Evolutionary conservation across 2,329 filamentous ascomycete species (phyloP), one percentile per base, ranked within the genome.

Genomic region (Ilyonectria sp.): DNA sequence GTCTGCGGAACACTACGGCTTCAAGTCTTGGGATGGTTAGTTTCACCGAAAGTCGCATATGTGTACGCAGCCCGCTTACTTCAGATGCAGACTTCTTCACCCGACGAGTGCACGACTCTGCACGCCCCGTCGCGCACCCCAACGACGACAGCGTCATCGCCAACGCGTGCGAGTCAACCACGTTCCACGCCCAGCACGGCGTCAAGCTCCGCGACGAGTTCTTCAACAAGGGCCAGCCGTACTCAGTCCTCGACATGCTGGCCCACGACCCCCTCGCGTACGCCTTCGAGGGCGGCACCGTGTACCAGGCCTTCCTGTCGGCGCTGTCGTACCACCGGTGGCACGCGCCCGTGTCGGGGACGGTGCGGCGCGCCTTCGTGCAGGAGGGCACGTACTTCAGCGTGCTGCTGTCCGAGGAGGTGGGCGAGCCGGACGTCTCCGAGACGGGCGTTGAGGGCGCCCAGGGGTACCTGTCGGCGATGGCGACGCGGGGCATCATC

Each of bases 221-320:
- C 83, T 93, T 90, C 86, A 83, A 90, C 74, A 94, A 93, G 77
- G 86, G 85, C 9, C 90, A 93, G 78, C 90, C 90, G 0, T 93
- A 93, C 79, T 92, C 89, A 0, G 78, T 92, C 21, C 71, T 82
- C 3, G 87, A 92, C 75, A 92, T 92, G 89, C 82, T 93, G 3
- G 86, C 82, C 0, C 80, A 88, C 71, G 88, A 92, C 71, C 74
- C 82, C 0, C 77, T 89, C 1, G 82, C 88, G 0, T 71, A 81
- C 8, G 74, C 87, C 1, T 93, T 93, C 70, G 85, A 82, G 0
- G 88, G 87, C 6, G 91, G 89, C 1, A 92, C 89, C 0, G 82
- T 93, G 31, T 93, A 93, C 78, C 91, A 94, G 74, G 91, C 91
- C 0, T 93, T 92, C 75, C 81, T 94, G 2, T 90, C 86, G 8